These are phyloP conservation scores for Ceratobasidium sp. DNA, from an alignment of 1,284 basidiomycete genomes.

Conservation along the genomic window DNA sequence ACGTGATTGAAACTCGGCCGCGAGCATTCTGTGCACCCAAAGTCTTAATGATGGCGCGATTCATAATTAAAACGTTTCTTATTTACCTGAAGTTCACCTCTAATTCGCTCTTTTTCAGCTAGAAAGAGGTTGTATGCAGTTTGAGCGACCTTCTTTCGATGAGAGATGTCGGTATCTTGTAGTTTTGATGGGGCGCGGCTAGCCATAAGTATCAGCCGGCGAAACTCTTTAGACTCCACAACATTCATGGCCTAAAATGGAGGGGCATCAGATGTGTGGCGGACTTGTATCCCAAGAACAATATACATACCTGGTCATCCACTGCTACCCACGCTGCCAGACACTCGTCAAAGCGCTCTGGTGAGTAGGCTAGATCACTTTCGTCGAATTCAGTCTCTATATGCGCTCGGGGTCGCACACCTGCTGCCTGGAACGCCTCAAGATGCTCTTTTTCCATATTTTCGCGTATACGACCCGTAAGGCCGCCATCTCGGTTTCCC, in stretches of 20 bases:
- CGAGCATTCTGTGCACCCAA: constrained; percentile 18
- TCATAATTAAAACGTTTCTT: constrained; percentile 18
- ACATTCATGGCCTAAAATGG: constrained; percentile 26
- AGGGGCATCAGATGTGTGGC: not conserved
- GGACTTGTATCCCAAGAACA: not conserved
- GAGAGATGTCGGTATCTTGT: constrained; percentile 17
- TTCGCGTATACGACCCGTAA: constrained; percentile 15
- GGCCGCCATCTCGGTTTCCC: constrained; percentile 8
- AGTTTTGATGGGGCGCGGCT: constrained; percentile 24
- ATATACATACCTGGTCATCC: constrained; percentile 13
- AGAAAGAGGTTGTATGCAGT: not conserved
- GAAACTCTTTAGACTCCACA: constrained; percentile 22
- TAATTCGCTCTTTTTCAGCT: not conserved
- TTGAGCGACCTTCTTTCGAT: constrained; percentile 1
- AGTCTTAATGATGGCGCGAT: no score
- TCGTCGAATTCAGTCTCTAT: not conserved
- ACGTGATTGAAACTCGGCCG: constrained; percentile 43
- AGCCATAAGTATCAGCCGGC: not conserved
- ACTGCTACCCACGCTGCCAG: constrained; percentile 17
- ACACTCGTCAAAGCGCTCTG: not conserved
- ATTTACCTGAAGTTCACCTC: constrained; percentile 2
- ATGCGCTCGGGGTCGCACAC: not conserved
- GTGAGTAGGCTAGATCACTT: not conserved
- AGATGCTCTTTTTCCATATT: constrained; percentile 17
- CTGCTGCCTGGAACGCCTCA: constrained; percentile 5